Conservation (phyloP, 2,329 filamentous ascomycete genomes). For the Microsporum canis region DNA sequence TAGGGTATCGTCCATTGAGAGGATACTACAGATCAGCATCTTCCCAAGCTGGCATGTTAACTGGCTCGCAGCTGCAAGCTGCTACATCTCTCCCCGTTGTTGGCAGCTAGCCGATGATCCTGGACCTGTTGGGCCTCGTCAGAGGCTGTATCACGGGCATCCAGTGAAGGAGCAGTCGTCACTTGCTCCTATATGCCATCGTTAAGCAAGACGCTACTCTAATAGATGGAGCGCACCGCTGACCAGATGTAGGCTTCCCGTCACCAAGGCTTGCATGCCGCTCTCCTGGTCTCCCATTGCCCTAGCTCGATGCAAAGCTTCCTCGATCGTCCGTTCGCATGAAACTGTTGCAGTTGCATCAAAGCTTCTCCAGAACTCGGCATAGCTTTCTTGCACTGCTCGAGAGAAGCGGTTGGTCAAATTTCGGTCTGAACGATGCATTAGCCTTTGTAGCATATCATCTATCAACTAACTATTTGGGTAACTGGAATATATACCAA, state of each 20-base stretch:
- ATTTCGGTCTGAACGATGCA: not conserved
- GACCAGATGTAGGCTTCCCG: conserved; percentile 53
- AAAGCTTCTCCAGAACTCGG: conserved; percentile 12
- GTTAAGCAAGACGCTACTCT: conserved; percentile 12
- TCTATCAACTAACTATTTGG: too few species aligned
- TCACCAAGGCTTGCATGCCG: conserved; percentile 34
- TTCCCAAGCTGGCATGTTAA: too few species aligned
- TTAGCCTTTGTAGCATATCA: not conserved
- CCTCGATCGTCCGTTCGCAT: conserved; percentile 10
- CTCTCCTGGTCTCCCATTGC: conserved; percentile 3
- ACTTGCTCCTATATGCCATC: too few species aligned
- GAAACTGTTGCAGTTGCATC: conserved; percentile 9
- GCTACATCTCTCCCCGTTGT: too few species aligned
- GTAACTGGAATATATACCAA: conserved; percentile 13
- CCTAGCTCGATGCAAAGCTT: conserved; percentile 13
- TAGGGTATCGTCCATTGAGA: too few species aligned
- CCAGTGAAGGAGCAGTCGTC: too few species aligned
- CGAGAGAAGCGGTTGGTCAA: not conserved
- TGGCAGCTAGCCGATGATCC: too few species aligned
- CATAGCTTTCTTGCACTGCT: conserved; percentile 6
- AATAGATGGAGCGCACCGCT: conserved; percentile 44
- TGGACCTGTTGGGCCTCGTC: too few species aligned
- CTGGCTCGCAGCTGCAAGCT: too few species aligned
- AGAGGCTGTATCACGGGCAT: too few species aligned
- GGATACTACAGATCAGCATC: too few species aligned